Evolutionary conservation across 1,284 basidiomycete genomes (phyloP), one percentile per base, ranked within the genome.

Genomic region (Ustilago trichophora): DNA sequence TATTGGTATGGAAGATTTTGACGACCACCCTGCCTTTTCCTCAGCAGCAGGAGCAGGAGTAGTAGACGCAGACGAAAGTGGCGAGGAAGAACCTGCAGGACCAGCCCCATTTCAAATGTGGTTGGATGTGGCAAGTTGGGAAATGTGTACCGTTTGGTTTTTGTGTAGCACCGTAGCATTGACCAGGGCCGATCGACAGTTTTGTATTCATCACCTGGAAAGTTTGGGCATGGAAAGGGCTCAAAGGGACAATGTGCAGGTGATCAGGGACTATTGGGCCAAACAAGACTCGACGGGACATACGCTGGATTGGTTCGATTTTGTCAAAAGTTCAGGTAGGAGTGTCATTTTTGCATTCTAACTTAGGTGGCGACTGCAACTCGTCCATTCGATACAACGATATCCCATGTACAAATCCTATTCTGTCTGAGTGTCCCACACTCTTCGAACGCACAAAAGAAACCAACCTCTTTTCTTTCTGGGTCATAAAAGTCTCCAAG

Each of bases 131-230:
- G 59, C 70, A 3, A 51, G 43, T 24, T 74, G 72, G 72, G 72
- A 74, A 21, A 72, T 74, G 72, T 62, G 59, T 47, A 68, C 67
- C 18, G 69, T 74, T 2, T 74, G 72, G 72, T 74, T 72, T 55
- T 37, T 74, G 3, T 64, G 59, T 16, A 50, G 40, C 11, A 72
- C 69, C 7, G 60, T 69, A 6, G 54, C 69, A n/a, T 47, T 74
- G 25, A 68, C 59, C 6, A 24, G 47, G 15, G 16, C 40, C 8
- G 59, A 74, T 15, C 31, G 69, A 4, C 42, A 50, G 33, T 62
- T 65, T 27, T 69, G 65, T 36, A 60, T 72, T 18, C 46, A 57
- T 19, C 58, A 74, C 15, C 31, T 74, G n/a, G 56, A 72, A 40
- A 52, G 49, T 22, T 33, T 73, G 24, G 72, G 72, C 0, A 21